Conservation (phyloP, 306 rosid genomes). For the Quercus parvula region DNA sequence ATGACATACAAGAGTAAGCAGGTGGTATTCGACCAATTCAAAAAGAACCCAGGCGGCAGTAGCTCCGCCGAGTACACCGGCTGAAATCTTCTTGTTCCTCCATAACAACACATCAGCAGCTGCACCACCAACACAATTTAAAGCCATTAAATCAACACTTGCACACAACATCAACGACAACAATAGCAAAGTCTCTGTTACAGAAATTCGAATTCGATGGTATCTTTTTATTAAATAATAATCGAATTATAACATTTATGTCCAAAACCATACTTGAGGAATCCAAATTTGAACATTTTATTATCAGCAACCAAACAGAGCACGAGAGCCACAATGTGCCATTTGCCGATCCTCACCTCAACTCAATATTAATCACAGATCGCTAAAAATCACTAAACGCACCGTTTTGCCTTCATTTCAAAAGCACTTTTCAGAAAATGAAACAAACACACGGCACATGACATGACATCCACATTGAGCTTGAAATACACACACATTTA, state of each 20-base stretch:
- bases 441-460: not conserved
- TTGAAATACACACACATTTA: not conserved
- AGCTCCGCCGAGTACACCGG: conserved; percentile 60
- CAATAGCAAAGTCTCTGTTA: too few relatives aligned
- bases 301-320: not conserved
- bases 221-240: too few relatives aligned
- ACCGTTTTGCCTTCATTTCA: not conserved
- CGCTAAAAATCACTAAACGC: not conserved
- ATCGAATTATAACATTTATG: too few relatives aligned
- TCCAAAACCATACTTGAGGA: not conserved
- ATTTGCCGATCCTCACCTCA: not conserved
- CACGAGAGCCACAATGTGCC: not conserved
- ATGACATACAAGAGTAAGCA: conserved; percentile 77
- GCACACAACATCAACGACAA: too few relatives aligned
- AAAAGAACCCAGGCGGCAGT: conserved; percentile 73
- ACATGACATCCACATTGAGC: not conserved
- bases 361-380: not conserved
- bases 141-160: not conserved
- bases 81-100: conserved; percentile 93
- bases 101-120: conserved; percentile 89
- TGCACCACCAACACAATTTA: conserved; percentile 26
- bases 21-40: conserved; percentile 78
- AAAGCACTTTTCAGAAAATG: not conserved
- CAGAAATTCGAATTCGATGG: too few relatives aligned
- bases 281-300: not conserved